Evolutionary conservation across 139 green algal species (phyloP), one percentile per base, ranked within the genome.

Genomic region (Nannochloris sp.): DNA sequence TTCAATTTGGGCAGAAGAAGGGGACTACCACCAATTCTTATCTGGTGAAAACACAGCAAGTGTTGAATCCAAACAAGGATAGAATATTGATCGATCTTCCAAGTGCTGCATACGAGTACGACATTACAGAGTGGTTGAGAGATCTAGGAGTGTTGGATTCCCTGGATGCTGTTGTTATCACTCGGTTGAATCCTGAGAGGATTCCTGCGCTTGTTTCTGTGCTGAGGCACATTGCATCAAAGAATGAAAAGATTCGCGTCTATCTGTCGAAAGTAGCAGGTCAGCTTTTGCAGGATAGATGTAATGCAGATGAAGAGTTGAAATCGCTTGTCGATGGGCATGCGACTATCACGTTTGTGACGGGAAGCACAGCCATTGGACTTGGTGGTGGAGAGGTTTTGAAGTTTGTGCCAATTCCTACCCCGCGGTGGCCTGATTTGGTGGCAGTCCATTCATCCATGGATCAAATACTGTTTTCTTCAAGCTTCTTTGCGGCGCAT

Each of bases 11-110:
- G 19, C 73, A 85, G 29, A 86, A 89, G 27, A 67, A 71, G 5
- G 91, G 91, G 48, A 95, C 87, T 23, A 92, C 83, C 1, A 90
- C 93, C 48, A 97, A 97, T 71, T 64, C 53, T n/a, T 97, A 97
- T 75, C 53, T 96, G 3, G 65, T 96, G 56, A 74, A 76, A 55
- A 15, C 27, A 23, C 15, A 44, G 9, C 12, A 16, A 4, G 12
- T 16, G 12, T 31, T 34, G 19, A 34, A 48, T 34, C 24, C 15
- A 11, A 50, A 68, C 18, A 53, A 18, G 2, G 67, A 70, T 4
- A 54, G 36, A 7, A 74, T 81, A 4, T 70, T 95, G 31, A 67
- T 95, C 6, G 88, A 95, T 54, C 75, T 96, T 23, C 89, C 91
- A 12, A 83, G 85, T 60, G 62, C 84, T 44, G 77, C 81, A 15